Conservation (phyloP, 148 eudicot species). For the Rhododendron molle region DNA sequence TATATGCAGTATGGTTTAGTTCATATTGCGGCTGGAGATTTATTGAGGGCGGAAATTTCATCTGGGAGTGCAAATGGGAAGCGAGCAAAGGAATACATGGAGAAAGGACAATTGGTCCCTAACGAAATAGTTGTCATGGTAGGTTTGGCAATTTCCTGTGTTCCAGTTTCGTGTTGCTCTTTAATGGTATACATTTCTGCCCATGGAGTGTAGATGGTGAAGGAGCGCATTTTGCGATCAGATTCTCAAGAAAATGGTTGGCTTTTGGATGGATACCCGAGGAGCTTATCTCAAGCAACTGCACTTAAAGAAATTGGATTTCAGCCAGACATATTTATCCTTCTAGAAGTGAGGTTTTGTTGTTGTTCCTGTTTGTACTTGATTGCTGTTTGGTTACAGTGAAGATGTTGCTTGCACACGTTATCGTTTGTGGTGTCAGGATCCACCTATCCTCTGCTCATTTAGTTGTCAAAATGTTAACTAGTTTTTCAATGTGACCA, state of each 20-base stretch:
- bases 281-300: constrained; percentile 92
- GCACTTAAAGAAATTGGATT: constrained; percentile 77
- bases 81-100: constrained; percentile 87
- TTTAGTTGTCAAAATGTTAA: not conserved
- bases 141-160: constrained; percentile 3
- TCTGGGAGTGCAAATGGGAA: constrained; percentile 84
- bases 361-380: constrained; percentile 18
- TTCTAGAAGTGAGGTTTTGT: constrained; percentile 76
- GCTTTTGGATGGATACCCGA: constrained; percentile 98
- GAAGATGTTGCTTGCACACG: not conserved
- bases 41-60: constrained; percentile 79
- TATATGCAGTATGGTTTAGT: constrained; percentile 93
- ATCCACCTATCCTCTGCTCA: not conserved
- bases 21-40: constrained; percentile 97
- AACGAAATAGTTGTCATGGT: constrained; percentile 95
- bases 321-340: constrained; percentile 82
- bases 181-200: constrained; percentile 10
- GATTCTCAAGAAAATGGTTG: constrained; percentile 94
- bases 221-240: constrained; percentile 63
- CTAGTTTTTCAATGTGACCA: not conserved
- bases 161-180: not conserved
- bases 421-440: not conserved
- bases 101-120: constrained; percentile 92
- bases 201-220: constrained; percentile 73
- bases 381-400: not conserved